phyloP scores from a whole-genome alignment of 192 early-diverging fungal species.

The Backusella luteola region DNA sequence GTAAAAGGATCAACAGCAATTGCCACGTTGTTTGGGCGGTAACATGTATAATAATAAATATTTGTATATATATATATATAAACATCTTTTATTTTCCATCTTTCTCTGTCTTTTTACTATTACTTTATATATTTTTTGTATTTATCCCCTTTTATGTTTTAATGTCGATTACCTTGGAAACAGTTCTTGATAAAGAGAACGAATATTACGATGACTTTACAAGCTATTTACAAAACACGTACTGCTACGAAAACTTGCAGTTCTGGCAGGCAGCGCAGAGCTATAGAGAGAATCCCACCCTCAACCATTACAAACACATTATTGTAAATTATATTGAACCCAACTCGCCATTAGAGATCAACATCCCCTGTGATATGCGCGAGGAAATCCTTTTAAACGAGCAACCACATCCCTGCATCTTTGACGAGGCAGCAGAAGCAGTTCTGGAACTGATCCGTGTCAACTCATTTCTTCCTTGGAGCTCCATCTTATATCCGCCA shows the following conservation, averaged over 20 bases:
- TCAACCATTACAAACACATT: constrained; percentile 1
- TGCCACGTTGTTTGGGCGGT: background rate
- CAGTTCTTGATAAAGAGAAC: background rate
- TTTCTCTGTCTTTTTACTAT: background rate
- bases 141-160: background rate
- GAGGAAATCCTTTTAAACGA: constrained; percentile 15
- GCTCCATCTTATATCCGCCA: background rate
- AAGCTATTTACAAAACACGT: constrained; percentile 25
- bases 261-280: constrained; percentile 37
- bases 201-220: constrained; percentile 15
- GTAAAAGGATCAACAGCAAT: background rate
- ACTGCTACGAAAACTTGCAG: constrained; percentile 38
- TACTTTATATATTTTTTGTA: background rate
- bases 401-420: constrained; percentile 20
- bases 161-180: constrained; percentile 6
- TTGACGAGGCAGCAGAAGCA: constrained; percentile 20
- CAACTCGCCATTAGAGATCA: constrained; percentile 33
- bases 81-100: background rate
- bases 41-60: background rate
- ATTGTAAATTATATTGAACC: constrained; percentile 18
- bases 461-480: constrained; percentile 35
- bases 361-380: constrained; percentile 37
- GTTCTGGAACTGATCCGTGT: constrained; percentile 30
- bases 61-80: background rate
- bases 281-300: constrained; percentile 18